Percentiles rank a stretch among this genome's conserved stretches.
Conservation (phyloP, 768 basidiomycete genomes). For the Tricholoma terreum region DNA sequence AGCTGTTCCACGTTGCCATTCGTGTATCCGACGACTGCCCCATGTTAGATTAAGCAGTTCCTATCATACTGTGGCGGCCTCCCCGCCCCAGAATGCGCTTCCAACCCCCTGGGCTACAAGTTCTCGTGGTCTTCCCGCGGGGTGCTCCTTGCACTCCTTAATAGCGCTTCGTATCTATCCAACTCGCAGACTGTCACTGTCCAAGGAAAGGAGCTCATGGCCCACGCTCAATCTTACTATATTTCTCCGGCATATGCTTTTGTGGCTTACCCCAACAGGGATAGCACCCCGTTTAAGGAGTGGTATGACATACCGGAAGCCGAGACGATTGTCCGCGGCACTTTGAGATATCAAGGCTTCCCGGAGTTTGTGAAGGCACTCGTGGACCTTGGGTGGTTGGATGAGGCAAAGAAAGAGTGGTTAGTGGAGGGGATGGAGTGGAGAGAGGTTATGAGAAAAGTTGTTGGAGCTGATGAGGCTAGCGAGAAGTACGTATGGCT, state of each 20-base stretch:
- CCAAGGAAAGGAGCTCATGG: constrained; percentile 84
- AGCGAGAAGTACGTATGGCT: constrained; percentile 55
- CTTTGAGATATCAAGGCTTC: constrained; percentile 95
- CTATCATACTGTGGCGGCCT: constrained; percentile 95
- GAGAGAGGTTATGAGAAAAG: constrained; percentile 78
- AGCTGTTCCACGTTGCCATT: not conserved
- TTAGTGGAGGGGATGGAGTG: constrained; percentile 72
- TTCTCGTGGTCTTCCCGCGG: constrained; percentile 99
- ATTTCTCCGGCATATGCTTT: constrained; percentile 95
- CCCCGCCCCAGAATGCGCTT: constrained; percentile 85
- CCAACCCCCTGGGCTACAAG: constrained; percentile 98
- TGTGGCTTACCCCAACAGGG: constrained; percentile 95
- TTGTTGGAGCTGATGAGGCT: constrained; percentile 63
- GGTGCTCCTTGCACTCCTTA: constrained; percentile 91
- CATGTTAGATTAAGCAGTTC: constrained; percentile 77
- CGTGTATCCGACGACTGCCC: not conserved
- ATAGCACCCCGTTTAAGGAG: constrained; percentile 87
- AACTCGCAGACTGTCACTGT: constrained; percentile 64
- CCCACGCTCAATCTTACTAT: constrained; percentile 86
- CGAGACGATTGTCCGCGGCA: constrained; percentile 89
- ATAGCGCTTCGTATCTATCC: constrained; percentile 79
- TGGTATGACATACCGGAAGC: constrained; percentile 94
- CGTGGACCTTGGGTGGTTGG: constrained; percentile 85
- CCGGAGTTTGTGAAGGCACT: constrained; percentile 88
- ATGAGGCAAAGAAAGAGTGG: constrained; percentile 75